Conservation (phyloP, 2,329 filamentous ascomycete genomes). For the Monascus ruber region DNA sequence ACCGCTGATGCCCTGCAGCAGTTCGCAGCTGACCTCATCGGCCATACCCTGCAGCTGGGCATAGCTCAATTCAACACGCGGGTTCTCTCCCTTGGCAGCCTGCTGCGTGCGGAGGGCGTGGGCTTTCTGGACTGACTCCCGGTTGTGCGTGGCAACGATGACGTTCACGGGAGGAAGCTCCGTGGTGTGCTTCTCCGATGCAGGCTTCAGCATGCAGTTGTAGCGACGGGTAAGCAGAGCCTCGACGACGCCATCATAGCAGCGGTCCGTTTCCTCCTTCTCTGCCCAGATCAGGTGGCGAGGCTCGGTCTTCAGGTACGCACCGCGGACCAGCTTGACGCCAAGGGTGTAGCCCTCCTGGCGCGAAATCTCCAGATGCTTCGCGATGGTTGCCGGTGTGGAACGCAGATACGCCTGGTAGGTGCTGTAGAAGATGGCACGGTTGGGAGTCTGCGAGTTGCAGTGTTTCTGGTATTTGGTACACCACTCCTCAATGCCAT, state of each 20-base stretch:
- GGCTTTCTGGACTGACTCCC: slow-evolving; percentile 41
- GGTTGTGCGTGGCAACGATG: slow-evolving; percentile 51
- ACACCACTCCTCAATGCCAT: slow-evolving; percentile 42
- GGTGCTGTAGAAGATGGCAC: slow-evolving; percentile 44
- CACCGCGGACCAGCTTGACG: slow-evolving; percentile 43
- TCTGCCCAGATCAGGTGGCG: slow-evolving; percentile 35
- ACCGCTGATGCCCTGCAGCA: slow-evolving; percentile 35
- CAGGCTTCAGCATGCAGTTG: slow-evolving; percentile 40
- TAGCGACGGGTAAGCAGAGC: slow-evolving; percentile 49
- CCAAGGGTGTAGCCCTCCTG: slow-evolving; percentile 39
- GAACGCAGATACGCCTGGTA: slow-evolving; percentile 44
- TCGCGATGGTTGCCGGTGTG: slow-evolving; percentile 33
- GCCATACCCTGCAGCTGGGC: slow-evolving; percentile 93
- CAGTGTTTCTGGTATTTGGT: slow-evolving; percentile 43
- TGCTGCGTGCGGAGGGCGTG: slow-evolving; percentile 36
- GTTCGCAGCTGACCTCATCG: slow-evolving; percentile 65
- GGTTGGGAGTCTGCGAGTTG: slow-evolving; percentile 35
- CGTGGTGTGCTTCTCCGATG: slow-evolving; percentile 25
- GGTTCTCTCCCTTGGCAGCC: slow-evolving; percentile 32
- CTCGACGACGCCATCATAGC: slow-evolving; percentile 47
- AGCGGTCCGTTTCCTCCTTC: slow-evolving; percentile 37
- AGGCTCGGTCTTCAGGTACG: slow-evolving; percentile 41
- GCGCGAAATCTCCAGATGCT: slow-evolving; percentile 36
- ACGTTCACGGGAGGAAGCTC: slow-evolving; percentile 37
- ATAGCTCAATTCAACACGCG: slow-evolving; percentile 43